Conservation (phyloP, 2,329 filamentous ascomycete genomes). For the Alternaria gaisen region DNA sequence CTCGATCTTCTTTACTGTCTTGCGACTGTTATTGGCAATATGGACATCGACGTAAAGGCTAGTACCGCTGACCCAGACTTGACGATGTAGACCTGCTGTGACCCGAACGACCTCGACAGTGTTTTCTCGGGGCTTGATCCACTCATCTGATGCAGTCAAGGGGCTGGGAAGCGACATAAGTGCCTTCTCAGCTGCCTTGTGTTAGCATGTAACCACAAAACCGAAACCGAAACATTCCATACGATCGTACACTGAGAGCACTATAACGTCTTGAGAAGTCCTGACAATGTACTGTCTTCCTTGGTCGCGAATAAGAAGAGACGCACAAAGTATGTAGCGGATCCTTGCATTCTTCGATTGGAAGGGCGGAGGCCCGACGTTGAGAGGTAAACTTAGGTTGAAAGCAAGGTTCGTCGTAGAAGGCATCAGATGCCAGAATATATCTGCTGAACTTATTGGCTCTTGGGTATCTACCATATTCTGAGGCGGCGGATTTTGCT, state of each 20-base stretch:
- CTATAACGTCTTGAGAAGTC: constrained; percentile 59
- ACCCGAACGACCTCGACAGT: constrained; percentile 57
- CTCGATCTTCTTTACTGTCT: constrained; percentile 60
- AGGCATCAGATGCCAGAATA: constrained; percentile 61
- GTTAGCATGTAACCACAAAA: constrained; percentile 11
- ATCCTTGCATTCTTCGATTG: constrained; percentile 62
- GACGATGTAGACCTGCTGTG: constrained; percentile 64
- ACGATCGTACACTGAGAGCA: constrained; percentile 65
- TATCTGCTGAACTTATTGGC: constrained; percentile 48
- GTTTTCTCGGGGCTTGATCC: constrained; percentile 52
- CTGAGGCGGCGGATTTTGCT: constrained; percentile 59
- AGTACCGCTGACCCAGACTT: constrained; percentile 66
- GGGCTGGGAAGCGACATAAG: constrained; percentile 63
- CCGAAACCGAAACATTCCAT: constrained; percentile 23
- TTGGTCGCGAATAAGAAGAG: constrained; percentile 58
- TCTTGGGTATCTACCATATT: constrained; percentile 59
- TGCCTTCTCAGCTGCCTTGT: constrained; percentile 59
- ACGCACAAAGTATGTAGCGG: constrained; percentile 59
- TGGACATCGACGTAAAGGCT: constrained; percentile 65
- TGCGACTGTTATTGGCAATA: constrained; percentile 60
- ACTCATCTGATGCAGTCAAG: constrained; percentile 60
- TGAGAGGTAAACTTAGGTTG: constrained; percentile 62
- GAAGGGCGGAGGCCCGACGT: constrained; percentile 64
- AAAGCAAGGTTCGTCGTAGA: constrained; percentile 61
- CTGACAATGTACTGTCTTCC: constrained; percentile 61